A percentile compares a stretch with the other conserved stretches of the same genome.
These are phyloP conservation scores for Candida peoriensis DNA, from an alignment of 805 yeast species.

Conservation along the genomic window DNA sequence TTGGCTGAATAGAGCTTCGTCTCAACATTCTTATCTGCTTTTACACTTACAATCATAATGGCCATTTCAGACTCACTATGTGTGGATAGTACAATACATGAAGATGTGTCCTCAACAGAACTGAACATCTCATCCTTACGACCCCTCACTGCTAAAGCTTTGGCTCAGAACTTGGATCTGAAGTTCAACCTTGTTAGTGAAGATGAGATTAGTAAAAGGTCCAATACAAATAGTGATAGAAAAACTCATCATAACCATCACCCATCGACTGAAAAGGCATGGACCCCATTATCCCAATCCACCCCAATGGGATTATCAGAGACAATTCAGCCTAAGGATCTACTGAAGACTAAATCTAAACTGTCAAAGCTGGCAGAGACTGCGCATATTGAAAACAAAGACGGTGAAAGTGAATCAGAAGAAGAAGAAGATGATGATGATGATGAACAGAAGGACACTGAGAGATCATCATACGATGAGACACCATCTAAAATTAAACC, in stretches of 20 bases:
- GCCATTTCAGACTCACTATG: constrained; percentile 5
- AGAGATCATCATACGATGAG: constrained; percentile 9
- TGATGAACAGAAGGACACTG: constrained; percentile 6
- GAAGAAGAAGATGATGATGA: constrained; percentile 8
- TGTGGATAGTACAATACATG: constrained; percentile 1
- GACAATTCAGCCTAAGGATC: constrained; percentile 22
- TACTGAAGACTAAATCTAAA: constrained; percentile 19
- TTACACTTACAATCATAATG: neutral
- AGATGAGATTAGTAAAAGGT: neutral
- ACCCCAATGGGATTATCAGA: constrained; percentile 18
- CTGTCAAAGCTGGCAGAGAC: constrained; percentile 19
- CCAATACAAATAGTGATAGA: neutral
- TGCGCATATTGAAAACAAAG: constrained; percentile 10
- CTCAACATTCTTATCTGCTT: neutral
- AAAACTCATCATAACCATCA: neutral
- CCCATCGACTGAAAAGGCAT: constrained; percentile 16
- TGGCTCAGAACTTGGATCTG: neutral
- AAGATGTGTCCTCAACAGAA: neutral
- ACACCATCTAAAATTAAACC: constrained; percentile 21
- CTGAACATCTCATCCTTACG: neutral
- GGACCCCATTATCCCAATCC: constrained; percentile 23
- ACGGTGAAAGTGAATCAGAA: constrained; percentile 5
- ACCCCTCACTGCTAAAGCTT: neutral
- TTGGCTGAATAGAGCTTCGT: too few relatives aligned
- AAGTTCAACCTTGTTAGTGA: neutral